phyloP scores from a whole-genome alignment of 768 basidiomycete species.

The Xerocomus spinulosus region DNA sequence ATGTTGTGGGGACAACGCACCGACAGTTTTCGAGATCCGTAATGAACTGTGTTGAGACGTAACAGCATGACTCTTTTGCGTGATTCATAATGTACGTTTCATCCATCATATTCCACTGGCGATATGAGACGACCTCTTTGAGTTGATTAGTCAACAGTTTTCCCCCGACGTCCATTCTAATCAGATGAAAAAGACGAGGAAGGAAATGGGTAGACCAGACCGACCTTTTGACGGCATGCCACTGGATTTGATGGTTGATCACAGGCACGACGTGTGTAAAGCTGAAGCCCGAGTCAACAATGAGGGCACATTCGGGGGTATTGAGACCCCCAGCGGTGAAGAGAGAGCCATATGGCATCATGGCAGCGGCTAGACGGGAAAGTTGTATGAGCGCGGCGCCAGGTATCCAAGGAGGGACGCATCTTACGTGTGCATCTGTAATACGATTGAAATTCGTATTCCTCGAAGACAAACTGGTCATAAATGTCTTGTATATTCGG shows the following conservation, averaged over 20 bases:
- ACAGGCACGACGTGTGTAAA: slow-evolving; percentile 91
- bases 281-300: slow-evolving; percentile 91
- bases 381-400: slow-evolving; percentile 17
- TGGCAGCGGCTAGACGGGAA: slow-evolving; percentile 60
- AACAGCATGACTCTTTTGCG: slow-evolving; percentile 89
- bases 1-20: slow-evolving; percentile 43
- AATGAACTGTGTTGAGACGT: slow-evolving; percentile 69
- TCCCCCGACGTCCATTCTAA: slow-evolving; percentile 90
- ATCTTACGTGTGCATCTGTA: slow-evolving; percentile 75
- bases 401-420: slow-evolving; percentile 15
- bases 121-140: slow-evolving; percentile 88
- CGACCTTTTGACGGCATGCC: slow-evolving; percentile 80
- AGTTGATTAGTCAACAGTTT: slow-evolving; percentile 94
- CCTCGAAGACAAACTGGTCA: slow-evolving; percentile 94
- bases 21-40: slow-evolving; percentile 72
- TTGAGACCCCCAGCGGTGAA: slow-evolving; percentile 48
- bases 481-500: slow-evolving; percentile 89
- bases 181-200: slow-evolving; percentile 14
- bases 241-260: slow-evolving; percentile 66
- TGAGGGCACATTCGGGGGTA: slow-evolving; percentile 71
- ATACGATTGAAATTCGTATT: slow-evolving; percentile 89
- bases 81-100: slow-evolving; percentile 92
- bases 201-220: slow-evolving; percentile 10
- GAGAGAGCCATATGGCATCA: slow-evolving; percentile 71
- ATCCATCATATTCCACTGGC: slow-evolving; percentile 99